Evolutionary conservation across 2,329 filamentous ascomycete genomes (phyloP), one percentile per base, ranked within the genome.

Genomic region (Aspergillus caelatus): DNA sequence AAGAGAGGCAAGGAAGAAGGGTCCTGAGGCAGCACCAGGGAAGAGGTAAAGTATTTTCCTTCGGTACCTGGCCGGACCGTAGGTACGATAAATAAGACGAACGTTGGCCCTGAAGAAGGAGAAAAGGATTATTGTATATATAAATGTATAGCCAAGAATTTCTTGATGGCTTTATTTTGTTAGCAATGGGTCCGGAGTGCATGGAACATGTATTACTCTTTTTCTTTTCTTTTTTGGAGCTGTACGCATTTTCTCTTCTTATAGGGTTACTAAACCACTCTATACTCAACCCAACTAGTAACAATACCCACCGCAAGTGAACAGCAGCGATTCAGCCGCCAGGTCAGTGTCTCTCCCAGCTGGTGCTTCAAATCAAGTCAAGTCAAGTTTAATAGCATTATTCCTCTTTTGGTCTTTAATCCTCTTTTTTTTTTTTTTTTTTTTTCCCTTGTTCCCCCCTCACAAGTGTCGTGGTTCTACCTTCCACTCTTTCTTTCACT

Each of bases 231-330:
- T 19, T 28, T 26, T 19, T 30, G 26, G 26, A 28, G 14, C 23
- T 50, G 43, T 23, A 21, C 26, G 43, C n/a, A 21, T 46, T 23
- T 46, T 23, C 11, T 46, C 34, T 26, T 12, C n/a, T 50, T 3
- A 50, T 19, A 46, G 21, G 45, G 26, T 19, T 45, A 50, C 14
- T 50, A 5, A 28, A 50, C 46, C 46, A 50, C 46, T 50, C 10
- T 50, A 50, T 53, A 60, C 26, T 45, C 23, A 46, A 60, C 58
- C 58, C 50, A 46, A 46, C 58, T 60, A 52, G 48, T 52, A 52
- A 32, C 48, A 52, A 52, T 52, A 52, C 48, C 48, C 48, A 52
- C 48, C 46, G 2, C 46, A 50, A 50, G 21, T 7, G 28, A 34
- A 32, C 16, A 19, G 30, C 16, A 19, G 30, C 28, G 48, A 52